Base-by-base conservation (phyloP, 2,329 filamentous ascomycete genomes). In the Clonostachys rosea region DNA sequence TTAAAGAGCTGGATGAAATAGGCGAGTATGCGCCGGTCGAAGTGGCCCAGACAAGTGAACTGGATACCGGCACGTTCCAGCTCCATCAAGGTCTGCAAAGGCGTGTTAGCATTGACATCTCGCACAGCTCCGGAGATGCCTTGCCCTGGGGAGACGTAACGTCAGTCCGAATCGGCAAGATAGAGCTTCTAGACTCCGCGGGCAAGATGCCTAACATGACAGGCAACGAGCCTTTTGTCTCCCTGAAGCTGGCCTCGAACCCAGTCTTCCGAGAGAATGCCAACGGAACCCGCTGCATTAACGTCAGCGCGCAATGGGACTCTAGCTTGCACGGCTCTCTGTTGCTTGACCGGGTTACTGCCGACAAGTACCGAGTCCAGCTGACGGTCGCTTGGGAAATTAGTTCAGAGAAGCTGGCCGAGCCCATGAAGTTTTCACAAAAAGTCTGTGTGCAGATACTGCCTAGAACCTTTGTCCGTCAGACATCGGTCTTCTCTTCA, bases 41-140 rank as follows among this genome's bases (percentile, higher is more conserved):
- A 59, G 92, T 97, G 5, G 81, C 94, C 4, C 92, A 97, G 65
- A 86, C 79, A 16, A 89, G 79, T 62, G 87, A 90, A 55, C 75
- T 91, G 37, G 94, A 99, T 59, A 74, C 78, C n/a, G 94, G 94
- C 8, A 89, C 90, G 2, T 97, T 95, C 62, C 94, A 99, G 63
- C 77, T 99, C 34, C 94, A 96, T 59, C 94, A 99, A 67, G 94
- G 94, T 20, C 71, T 99, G 44, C 94, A 99, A 64, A 81, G 94
- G 46, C 84, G 94, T 2, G 84, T 99, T 45, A 83, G 89, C 7
- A 82, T 99, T 60, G 91, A 87, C 51, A 74, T 99, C n/a, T 90
- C 88, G 0, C 91, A 97, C 60, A 95, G 86, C 59, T 95, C 91
- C 6, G 91, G 91, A 14, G 89, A 95, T 52, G 83, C 84, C 10